Evolutionary conservation across 2,329 filamentous ascomycete genomes (phyloP), one percentile per base, ranked within the genome.

Genomic region (Fusarium sublunatum): DNA sequence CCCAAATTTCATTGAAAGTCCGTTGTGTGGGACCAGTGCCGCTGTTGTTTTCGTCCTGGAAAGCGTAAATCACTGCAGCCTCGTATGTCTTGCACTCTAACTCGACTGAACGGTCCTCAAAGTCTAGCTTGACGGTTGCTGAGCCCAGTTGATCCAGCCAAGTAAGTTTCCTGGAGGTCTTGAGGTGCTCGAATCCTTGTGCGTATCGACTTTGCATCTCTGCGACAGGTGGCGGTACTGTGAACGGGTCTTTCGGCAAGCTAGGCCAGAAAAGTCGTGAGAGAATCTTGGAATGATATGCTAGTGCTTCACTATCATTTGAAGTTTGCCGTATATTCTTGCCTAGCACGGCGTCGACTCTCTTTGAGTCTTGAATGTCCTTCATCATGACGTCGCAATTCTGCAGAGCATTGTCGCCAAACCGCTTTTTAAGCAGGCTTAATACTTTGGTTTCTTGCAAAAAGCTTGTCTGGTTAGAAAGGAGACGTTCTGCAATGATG

Each of bases 361-460:
- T 84, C 59, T 84, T 83, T 2, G 93, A 96, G 71, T 97, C 93
- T 65, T 91, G 85, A 32, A 98, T 91, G 74, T 99, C 95, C 64
- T 90, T 91, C 54, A 99, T 86, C 95, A 99, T 99, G 70, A 99
- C 95, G 73, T 99, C 94, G 75, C 93, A 97, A 44, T 91, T 91
- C 74, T 98, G 95, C 41, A 99, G 80, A 13, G 92, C 88, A 26
- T 86, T 84, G 65, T 97, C 92, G 24, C 94, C 94, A 53, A 97
- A 93, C 8, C 93, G 88, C 60, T 91, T 84, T 78, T 97, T 97
- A 57, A 99, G 84, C 9, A 98, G 83, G 54, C 94, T 88, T 6
- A 98, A 83, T 5, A 97, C 91, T 52, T 91, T 89, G 50, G 91
- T 86, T 76, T 90, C 95, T 74, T 92, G 92, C 58, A 90, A 85